phyloP scores from a whole-genome alignment of 1,139 yeast genomes.

The Barnettozyma hawaiiensis region DNA sequence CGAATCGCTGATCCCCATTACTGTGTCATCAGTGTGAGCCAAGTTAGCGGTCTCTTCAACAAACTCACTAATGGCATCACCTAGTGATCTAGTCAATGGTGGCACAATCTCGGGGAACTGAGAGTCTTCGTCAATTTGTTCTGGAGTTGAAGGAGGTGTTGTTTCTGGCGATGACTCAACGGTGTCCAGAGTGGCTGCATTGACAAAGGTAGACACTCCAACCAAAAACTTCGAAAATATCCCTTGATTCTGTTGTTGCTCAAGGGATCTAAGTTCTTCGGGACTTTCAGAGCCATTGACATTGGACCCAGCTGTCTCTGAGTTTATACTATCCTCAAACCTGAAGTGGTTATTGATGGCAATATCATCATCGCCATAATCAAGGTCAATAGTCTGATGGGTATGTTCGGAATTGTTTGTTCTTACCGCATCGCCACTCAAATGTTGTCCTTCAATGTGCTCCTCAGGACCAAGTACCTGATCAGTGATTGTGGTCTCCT shows the following conservation, averaged over 20 bases:
- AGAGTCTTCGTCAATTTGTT: background rate
- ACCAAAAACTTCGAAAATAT: background rate
- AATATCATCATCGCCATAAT: background rate
- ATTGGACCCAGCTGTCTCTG: background rate
- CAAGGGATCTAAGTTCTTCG: background rate
- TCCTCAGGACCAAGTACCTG: background rate
- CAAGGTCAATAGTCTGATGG: background rate
- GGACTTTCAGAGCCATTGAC: background rate
- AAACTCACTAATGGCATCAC: background rate
- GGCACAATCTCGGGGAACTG: background rate
- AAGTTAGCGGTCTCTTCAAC: slow-evolving; percentile 3
- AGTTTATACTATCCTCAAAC: background rate
- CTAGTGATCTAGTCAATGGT: background rate
- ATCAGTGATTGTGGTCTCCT: background rate
- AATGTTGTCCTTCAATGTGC: background rate
- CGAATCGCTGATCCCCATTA: background rate
- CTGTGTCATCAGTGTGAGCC: background rate
- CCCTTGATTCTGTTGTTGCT: background rate
- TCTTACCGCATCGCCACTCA: background rate
- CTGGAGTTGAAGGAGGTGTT: background rate
- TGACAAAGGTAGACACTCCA: background rate
- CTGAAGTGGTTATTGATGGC: background rate
- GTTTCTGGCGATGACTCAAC: background rate
- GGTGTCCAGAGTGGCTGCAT: slow-evolving; percentile 2
- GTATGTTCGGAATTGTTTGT: background rate